A percentile compares a stretch with the other conserved stretches of the same genome.
Conservation (phyloP, 2,329 filamentous ascomycete species). For the Penicillium sp. region DNA sequence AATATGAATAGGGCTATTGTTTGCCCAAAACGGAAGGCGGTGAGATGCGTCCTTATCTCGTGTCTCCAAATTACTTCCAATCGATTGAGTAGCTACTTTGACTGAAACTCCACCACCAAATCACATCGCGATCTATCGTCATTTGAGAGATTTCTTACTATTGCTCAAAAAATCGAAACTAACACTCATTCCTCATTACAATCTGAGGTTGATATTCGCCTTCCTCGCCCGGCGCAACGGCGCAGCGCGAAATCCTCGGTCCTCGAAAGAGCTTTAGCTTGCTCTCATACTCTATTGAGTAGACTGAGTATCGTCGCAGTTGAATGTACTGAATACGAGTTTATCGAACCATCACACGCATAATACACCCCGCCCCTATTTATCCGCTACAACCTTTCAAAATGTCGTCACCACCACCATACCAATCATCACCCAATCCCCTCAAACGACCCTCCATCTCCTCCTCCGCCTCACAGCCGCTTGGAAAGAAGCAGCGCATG, state of each 20-base stretch:
- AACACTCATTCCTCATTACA: background rate
- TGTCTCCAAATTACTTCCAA: conserved; percentile 1
- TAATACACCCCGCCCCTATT: background rate
- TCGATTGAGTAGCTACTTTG: background rate
- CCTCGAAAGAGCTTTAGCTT: conserved; percentile 2
- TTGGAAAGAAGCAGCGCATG: conserved; percentile 38
- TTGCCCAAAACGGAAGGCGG: conserved; percentile 10
- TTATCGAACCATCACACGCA: too few relatives aligned
- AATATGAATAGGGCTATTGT: background rate
- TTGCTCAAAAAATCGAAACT: background rate
- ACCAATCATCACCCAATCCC: conserved; percentile 32
- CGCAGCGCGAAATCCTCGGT: background rate
- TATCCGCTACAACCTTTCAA: conserved; percentile 12
- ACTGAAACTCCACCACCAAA: background rate
- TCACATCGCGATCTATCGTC: background rate
- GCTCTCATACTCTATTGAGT: background rate
- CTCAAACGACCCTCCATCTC: conserved; percentile 46
- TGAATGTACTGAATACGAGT: background rate
- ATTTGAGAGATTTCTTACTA: background rate
- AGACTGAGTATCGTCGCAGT: background rate
- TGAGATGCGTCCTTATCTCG: conserved; percentile 10
- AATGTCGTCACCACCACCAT: conserved; percentile 43
- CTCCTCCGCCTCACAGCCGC: conserved; percentile 35
- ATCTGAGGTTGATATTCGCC: background rate
- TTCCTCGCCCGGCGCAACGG: background rate